These are phyloP conservation scores for Metarhizium guizhouense DNA, from an alignment of 2,329 filamentous ascomycete genomes.

Conservation along the genomic window DNA sequence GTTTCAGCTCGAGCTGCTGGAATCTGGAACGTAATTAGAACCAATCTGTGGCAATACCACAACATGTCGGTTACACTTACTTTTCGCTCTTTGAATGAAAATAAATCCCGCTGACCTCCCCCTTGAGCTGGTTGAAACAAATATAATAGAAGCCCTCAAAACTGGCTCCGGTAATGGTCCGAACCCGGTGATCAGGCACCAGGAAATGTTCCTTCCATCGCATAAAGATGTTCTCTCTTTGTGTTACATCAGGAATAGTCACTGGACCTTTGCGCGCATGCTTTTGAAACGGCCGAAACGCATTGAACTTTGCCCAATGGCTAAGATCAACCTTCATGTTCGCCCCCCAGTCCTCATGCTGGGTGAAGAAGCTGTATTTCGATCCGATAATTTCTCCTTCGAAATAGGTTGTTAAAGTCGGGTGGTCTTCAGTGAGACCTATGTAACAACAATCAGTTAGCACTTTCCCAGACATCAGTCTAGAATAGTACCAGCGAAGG, in stretches of 20 bases:
- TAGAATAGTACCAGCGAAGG: not conserved
- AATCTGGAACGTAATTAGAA: conserved; percentile 45
- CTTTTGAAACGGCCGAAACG: conserved; percentile 68
- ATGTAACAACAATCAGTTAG: conserved; percentile 2
- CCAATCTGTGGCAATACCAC: not conserved
- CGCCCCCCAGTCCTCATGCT: conserved; percentile 84
- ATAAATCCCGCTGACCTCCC: conserved; percentile 86
- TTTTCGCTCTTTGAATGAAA: conserved; percentile 98
- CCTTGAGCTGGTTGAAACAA: conserved; percentile 88
- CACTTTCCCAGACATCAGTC: not conserved
- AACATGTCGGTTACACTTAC: conserved; percentile 43
- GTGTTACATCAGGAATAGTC: conserved; percentile 59
- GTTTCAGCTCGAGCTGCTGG: conserved; percentile 85
- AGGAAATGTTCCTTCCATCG: conserved; percentile 98
- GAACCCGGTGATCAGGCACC: conserved; percentile 87
- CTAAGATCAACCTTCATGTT: conserved; percentile 84
- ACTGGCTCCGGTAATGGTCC: conserved; percentile 85
- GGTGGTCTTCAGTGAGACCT: conserved; percentile 93
- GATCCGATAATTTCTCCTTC: conserved; percentile 95
- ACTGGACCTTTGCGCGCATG: conserved; percentile 47
- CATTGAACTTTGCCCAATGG: conserved; percentile 86
- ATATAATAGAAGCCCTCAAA: conserved; percentile 99
- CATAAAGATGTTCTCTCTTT: conserved; percentile 92
- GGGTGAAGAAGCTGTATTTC: conserved; percentile 89
- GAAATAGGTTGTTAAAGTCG: conserved; percentile 96